A percentile compares a stretch with the other conserved stretches of the same genome.
Conservation (phyloP, 768 basidiomycete genomes). For the Lanmaoa rubissima region DNA sequence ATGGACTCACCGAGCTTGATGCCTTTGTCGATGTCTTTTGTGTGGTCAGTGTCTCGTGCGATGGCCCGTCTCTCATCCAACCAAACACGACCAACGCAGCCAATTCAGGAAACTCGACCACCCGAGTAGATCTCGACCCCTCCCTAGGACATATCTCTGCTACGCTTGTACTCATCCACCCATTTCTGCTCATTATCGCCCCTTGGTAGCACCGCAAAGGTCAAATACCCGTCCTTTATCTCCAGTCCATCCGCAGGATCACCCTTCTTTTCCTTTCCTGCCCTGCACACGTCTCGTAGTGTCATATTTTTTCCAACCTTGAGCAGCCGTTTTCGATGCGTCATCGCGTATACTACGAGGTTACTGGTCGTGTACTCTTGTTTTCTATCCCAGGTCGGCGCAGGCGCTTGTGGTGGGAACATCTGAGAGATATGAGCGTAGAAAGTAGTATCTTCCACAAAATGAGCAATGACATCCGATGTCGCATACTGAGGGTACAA, state of each 20-base stretch:
- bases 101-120: constrained; percentile 16
- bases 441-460: constrained; percentile 84
- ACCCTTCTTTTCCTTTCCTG: constrained; percentile 57
- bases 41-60: constrained; percentile 12
- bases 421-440: constrained; percentile 72
- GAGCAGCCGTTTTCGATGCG: constrained; percentile 68
- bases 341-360: constrained; percentile 83
- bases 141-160: constrained; percentile 32
- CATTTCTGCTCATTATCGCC: constrained; percentile 77
- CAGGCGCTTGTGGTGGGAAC: constrained; percentile 70
- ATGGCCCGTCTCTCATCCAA: constrained; percentile 2
- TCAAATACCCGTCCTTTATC: constrained; percentile 77
- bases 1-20: constrained; percentile 67
- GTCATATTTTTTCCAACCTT: constrained; percentile 94
- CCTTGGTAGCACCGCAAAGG: constrained; percentile 75
- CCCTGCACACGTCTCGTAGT: constrained; percentile 69
- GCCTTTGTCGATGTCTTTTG: constrained; percentile 50
- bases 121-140: not conserved
- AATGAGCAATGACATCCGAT: constrained; percentile 85
- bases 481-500: constrained; percentile 88
- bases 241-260: constrained; percentile 76
- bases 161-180: constrained; percentile 83
- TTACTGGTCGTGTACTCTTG: constrained; percentile 62
- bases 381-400: constrained; percentile 74
- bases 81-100: constrained; percentile 33